Evolutionary conservation across 169 alveolate genomes (phyloP), one percentile per base, ranked within the genome.

Genomic region (Plasmodium adleri): DNA sequence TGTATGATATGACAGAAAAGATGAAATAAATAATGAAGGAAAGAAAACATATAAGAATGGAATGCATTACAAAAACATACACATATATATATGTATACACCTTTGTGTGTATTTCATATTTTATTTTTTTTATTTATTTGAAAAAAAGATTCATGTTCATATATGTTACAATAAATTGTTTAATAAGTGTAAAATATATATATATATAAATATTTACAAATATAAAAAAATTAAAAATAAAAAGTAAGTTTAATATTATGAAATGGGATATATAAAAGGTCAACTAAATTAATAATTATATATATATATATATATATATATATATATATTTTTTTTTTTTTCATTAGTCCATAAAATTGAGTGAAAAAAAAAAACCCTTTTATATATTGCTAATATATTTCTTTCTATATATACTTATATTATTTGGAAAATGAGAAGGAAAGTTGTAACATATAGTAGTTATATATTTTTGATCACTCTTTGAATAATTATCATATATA

Each of bases 371-470:
- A 26, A 26, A 26, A 32, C 6, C 6, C 7, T 39, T 5, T 5
- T 59, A 72, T 58, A 5, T 49, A 20, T 58, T 15, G 59, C 26
- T 72, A n/a, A 76, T 39, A 43, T 76, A 64, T 43, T 62, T 20
- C 72, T 28, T 56, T 20, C 91, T 47, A 66, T 83, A 83, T 43
- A 70, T 83, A 66, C 91, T 83, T 10, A 15, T 39, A 70, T 56
- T 71, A 52, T 43, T 49, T 12, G 91, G 91, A 59, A 58, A 59
- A 63, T 83, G 58, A 43, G 59, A 9, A 47, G 67, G n/a, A 24
- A 6, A 83, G 28, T 39, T 72, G 43, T 28, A 83, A 62, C 91
- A 83, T 20, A 83, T 10, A 17, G 86, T 83, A 28, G 47, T 70
- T 17, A 83, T 17, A 28, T 54, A 83, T 20, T 83, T 54, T 26